phyloP scores from a whole-genome alignment of 2,329 filamentous ascomycete species.

The Colletotrichum tanaceti region DNA sequence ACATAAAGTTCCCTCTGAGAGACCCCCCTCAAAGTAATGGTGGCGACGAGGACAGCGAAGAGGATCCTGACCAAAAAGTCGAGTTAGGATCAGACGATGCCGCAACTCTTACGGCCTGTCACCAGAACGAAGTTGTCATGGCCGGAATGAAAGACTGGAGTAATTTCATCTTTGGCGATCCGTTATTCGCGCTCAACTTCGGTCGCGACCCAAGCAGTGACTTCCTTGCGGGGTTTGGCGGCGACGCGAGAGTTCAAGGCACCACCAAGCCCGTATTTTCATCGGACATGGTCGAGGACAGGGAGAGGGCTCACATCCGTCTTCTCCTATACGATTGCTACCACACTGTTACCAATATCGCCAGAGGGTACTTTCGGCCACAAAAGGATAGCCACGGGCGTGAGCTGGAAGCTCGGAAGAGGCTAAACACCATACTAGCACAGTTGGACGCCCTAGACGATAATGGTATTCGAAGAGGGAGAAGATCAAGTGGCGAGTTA shows the following conservation, averaged over 20 bases:
- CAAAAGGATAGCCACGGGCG: constrained; percentile 58
- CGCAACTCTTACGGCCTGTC: not conserved
- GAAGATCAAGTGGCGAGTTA: constrained; percentile 54
- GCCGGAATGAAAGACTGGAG: constrained; percentile 65
- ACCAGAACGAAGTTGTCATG: constrained; percentile 20
- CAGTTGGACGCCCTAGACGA: constrained; percentile 57
- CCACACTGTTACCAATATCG: constrained; percentile 64
- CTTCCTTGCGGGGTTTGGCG: constrained; percentile 61
- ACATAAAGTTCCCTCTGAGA: not conserved
- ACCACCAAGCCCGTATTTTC: constrained; percentile 17
- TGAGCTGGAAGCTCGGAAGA: constrained; percentile 65
- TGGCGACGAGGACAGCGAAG: constrained; percentile 25
- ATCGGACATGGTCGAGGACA: constrained; percentile 55
- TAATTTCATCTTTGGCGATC: constrained; percentile 69
- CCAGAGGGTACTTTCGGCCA: constrained; percentile 67
- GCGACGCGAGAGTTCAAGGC: constrained; percentile 35
- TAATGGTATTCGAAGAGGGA: constrained; percentile 45
- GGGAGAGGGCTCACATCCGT: constrained; percentile 57
- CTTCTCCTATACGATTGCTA: constrained; percentile 69
- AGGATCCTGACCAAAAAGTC: constrained; percentile 7
- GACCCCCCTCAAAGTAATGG: constrained; percentile 20
- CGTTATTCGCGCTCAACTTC: constrained; percentile 64
- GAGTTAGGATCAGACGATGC: constrained; percentile 28
- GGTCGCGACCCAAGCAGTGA: constrained; percentile 56
- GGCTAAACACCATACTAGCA: constrained; percentile 59